Evolutionary conservation across 108 stramenopile species (phyloP).

Genomic region (Fragilariopsis cylindrus): DNA sequence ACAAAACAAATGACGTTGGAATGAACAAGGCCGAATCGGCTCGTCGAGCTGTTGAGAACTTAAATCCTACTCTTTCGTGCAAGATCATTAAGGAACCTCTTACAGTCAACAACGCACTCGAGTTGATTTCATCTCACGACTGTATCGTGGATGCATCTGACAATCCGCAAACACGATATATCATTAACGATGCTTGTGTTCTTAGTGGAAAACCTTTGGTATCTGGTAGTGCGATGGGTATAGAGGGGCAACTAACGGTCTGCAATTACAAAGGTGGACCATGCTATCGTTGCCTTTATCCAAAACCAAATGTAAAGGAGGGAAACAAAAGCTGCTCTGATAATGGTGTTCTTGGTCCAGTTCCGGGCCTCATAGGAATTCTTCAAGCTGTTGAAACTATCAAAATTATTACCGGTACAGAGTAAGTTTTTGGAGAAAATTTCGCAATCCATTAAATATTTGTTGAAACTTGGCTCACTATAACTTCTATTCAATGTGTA

Average conservation of each 20-base stretch:
- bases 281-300: slow-evolving; percentile 91
- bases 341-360: slow-evolving; percentile 85
- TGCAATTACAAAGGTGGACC: slow-evolving; percentile 65
- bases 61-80: slow-evolving; percentile 74
- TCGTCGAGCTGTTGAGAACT: slow-evolving; percentile 45
- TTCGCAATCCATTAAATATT: not conserved
- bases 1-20: slow-evolving; percentile 65
- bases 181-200: slow-evolving; percentile 95
- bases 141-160: slow-evolving; percentile 94
- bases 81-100: slow-evolving; percentile 34
- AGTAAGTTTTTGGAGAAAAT: slow-evolving; percentile 32
- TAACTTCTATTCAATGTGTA: not conserved
- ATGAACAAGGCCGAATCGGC: slow-evolving; percentile 86
- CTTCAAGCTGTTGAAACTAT: slow-evolving; percentile 91
- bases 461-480: not conserved
- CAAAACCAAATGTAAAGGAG: slow-evolving; percentile 60
- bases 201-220: slow-evolving; percentile 72
- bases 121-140: slow-evolving; percentile 62
- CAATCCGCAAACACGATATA: slow-evolving; percentile 95
- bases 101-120: slow-evolving; percentile 58
- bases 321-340: slow-evolving; percentile 81
- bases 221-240: slow-evolving; percentile 89
- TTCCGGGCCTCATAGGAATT: slow-evolving; percentile 93
- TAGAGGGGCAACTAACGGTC: slow-evolving; percentile 86
- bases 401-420: slow-evolving; percentile 84